These are phyloP conservation scores for Hanseniaspora jakobsenii DNA, from an alignment of 805 yeast genomes.

Conservation along the genomic window DNA sequence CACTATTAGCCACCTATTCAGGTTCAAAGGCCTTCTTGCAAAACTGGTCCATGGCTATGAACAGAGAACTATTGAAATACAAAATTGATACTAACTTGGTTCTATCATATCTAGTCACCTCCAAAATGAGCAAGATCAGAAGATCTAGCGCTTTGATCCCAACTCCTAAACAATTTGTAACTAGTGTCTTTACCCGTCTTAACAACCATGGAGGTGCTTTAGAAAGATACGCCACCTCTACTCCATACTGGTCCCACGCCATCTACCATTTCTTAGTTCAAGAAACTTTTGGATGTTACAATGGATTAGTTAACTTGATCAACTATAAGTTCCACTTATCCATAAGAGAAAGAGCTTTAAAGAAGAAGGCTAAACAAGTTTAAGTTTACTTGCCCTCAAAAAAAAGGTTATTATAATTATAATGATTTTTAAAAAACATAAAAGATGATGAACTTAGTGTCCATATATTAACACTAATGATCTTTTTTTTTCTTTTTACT, in stretches of 20 bases:
- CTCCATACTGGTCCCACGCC: constrained; percentile 94
- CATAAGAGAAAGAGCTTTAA: constrained; percentile 73
- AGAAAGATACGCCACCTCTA: constrained; percentile 70
- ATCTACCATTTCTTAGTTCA: constrained; percentile 74
- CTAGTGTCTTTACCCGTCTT: constrained; percentile 50
- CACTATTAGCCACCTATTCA: constrained; percentile 82
- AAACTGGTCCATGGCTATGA: constrained; percentile 79
- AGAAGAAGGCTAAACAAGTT: constrained; percentile 36
- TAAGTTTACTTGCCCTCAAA: background rate
- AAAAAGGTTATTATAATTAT: no score
- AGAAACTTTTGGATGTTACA: constrained; percentile 69
- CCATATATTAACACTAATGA: no score
- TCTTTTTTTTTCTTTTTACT: no score
- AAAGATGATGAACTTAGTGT: no score
- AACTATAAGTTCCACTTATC: constrained; percentile 67
- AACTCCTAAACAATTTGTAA: constrained; percentile 66
- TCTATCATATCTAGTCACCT: constrained; percentile 79
- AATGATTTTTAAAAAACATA: no score
- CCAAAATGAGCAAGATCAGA: constrained; percentile 90
- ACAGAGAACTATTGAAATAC: constrained; percentile 61
- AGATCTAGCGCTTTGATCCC: constrained; percentile 68
- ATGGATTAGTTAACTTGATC: constrained; percentile 52
- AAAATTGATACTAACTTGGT: constrained; percentile 78
- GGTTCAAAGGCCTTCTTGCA: constrained; percentile 94
- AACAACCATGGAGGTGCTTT: constrained; percentile 91